phyloP scores from a whole-genome alignment of 1,139 yeast genomes.

The Chernovozyma sophiae-reginae region DNA sequence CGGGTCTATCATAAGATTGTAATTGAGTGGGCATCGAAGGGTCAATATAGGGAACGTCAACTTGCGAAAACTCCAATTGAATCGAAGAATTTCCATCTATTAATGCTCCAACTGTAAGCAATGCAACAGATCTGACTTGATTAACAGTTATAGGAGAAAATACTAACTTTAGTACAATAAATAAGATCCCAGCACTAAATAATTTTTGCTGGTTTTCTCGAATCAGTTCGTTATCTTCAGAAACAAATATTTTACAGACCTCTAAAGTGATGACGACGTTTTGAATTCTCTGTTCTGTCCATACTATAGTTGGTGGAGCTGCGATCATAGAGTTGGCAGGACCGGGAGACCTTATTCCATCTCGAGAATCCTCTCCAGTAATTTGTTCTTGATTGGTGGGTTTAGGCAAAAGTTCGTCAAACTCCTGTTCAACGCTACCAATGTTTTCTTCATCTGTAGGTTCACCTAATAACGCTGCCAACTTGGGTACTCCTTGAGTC shows the following conservation, averaged over 20 bases:
- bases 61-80: slow-evolving; percentile 67
- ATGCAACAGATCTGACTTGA: slow-evolving; percentile 59
- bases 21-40: slow-evolving; percentile 61
- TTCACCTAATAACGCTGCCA: slow-evolving; percentile 60
- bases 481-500: slow-evolving; percentile 68
- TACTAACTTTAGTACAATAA: slow-evolving; percentile 62
- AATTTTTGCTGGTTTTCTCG: slow-evolving; percentile 57
- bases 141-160: slow-evolving; percentile 64
- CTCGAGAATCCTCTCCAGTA: slow-evolving; percentile 5
- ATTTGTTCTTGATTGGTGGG: slow-evolving; percentile 3
- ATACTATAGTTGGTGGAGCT: slow-evolving; percentile 38
- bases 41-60: slow-evolving; percentile 90
- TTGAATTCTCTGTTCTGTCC: slow-evolving; percentile 71
- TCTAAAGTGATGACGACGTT: slow-evolving; percentile 68
- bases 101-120: slow-evolving; percentile 73
- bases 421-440: slow-evolving; percentile 3
- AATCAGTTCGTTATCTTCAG: slow-evolving; percentile 69
- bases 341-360: not conserved
- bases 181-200: slow-evolving; percentile 59
- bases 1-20: slow-evolving; percentile 27
- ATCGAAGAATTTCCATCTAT: slow-evolving; percentile 59
- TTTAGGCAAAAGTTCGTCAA: slow-evolving; percentile 15
- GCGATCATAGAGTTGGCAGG: not conserved
- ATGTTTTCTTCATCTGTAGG: slow-evolving; percentile 40
- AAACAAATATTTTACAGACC: slow-evolving; percentile 68